Conservation (phyloP, 345 rosid genomes). For the Luvunga scandens region DNA sequence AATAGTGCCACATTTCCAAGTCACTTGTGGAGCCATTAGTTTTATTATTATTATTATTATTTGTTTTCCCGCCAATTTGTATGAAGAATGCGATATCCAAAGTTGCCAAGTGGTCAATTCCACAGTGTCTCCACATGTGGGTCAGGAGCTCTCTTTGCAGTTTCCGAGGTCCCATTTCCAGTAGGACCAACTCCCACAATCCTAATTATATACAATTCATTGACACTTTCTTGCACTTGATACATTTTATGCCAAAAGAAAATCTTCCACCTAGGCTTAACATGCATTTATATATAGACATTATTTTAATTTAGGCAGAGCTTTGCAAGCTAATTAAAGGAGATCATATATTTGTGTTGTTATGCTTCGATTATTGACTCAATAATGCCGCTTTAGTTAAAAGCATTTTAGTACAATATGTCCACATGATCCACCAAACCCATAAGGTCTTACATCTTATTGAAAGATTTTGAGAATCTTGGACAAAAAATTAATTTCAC, state of each 20-base stretch:
- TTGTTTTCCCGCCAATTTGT: background rate
- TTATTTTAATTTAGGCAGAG: slow-evolving; percentile 8
- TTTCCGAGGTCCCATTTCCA: slow-evolving; percentile 45
- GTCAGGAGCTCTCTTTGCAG: slow-evolving; percentile 24
- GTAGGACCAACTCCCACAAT: slow-evolving; percentile 19
- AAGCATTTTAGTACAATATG: slow-evolving; percentile 16
- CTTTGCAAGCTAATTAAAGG: slow-evolving; percentile 17
- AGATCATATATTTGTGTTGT: background rate
- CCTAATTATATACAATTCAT: slow-evolving; percentile 16
- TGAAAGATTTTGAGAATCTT: too few relatives aligned
- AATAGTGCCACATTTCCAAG: slow-evolving; percentile 25
- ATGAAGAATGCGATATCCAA: background rate
- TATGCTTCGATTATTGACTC: slow-evolving; percentile 23
- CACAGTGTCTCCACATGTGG: slow-evolving; percentile 42
- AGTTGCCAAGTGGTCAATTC: slow-evolving; percentile 35
- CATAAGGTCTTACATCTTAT: background rate
- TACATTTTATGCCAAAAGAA: slow-evolving; percentile 15
- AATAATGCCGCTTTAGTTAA: slow-evolving; percentile 26
- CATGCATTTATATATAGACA: slow-evolving; percentile 23
- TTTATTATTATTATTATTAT: background rate
- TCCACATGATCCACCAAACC: slow-evolving; percentile 26
- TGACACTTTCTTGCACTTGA: slow-evolving; percentile 15
- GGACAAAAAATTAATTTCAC: too few relatives aligned
- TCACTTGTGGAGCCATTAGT: slow-evolving; percentile 11
- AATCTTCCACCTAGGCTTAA: slow-evolving; percentile 31